Base-by-base conservation (phyloP, 169 alveolate genomes). In the Plasmodium falciparum region DNA sequence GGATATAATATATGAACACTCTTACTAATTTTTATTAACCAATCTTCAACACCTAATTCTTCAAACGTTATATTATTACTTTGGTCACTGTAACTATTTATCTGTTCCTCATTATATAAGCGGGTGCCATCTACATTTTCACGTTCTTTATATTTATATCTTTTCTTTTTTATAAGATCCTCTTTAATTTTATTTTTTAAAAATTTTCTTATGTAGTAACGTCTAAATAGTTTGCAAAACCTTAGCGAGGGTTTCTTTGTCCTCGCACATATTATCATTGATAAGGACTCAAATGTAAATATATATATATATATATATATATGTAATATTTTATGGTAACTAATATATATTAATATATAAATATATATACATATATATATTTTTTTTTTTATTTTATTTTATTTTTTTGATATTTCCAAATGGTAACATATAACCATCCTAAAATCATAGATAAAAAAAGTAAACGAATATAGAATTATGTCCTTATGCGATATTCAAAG, bases 1-100 rank as follows among this genome's bases (percentile, higher is more conserved):
- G 99, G 99, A 8, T 93, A 73, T 63, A 83, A 43, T 43, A 95
- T 95, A 54, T 93, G 93, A 4, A 95, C 89, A n/a, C 89, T 43
- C 9, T 65, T 61, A 49, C 95, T 91, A 22, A 94, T 71, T 29
- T 94, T 94, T 29, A 94, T 88, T 17, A 94, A 52, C 96, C 96
- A 94, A 13, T 88, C 88, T 39, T 94, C 95, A 3, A 93, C 94
- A 1, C 96, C 96, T n/a, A 93, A 74, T 0, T 69, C 86, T 92
- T 91, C 92, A 66, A 93, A 93, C 1, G 95, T 56, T 74, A 73
- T 66, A 9, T 72, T 86, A 8, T 56, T 59, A 5, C 73, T 62
- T 22, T 17, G n/a, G 24, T 29, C 72, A 73, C 52, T 58, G 8
- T 1, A 73, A 7, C 67, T 74, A 56, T 74, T n/a, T 49, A 3